Evolutionary conservation across 768 basidiomycete species (phyloP).

Genomic region (Fomitopsis serialis): DNA sequence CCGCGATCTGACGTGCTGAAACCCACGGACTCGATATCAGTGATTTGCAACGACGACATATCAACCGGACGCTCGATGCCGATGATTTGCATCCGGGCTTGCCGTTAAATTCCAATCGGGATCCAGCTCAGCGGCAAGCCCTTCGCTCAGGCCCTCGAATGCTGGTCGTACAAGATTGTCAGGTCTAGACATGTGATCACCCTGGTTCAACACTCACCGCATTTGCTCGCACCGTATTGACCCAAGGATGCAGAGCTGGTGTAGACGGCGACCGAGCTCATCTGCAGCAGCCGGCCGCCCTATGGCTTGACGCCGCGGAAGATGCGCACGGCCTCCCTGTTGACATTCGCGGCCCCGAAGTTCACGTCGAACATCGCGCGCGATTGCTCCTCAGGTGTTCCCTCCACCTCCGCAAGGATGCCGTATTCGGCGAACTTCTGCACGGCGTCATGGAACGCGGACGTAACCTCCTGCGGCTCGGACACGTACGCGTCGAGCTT

Average conservation of each 20-base stretch:
- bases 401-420: slow-evolving; percentile 14
- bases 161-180: slow-evolving; percentile 13
- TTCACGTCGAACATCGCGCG: slow-evolving; percentile 19
- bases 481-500: slow-evolving; percentile 16
- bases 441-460: slow-evolving; percentile 19
- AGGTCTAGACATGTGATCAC: no score
- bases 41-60: slow-evolving; percentile 8
- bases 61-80: background rate
- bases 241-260: slow-evolving; percentile 6
- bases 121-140: slow-evolving; percentile 25
- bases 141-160: slow-evolving; percentile 23
- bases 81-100: background rate
- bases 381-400: slow-evolving; percentile 13
- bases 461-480: slow-evolving; percentile 3
- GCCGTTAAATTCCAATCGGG: slow-evolving; percentile 30
- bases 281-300: slow-evolving; percentile 32
- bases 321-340: slow-evolving; percentile 24
- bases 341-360: slow-evolving; percentile 24
- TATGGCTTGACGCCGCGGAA: slow-evolving; percentile 25
- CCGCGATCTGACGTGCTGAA: slow-evolving; percentile 4
- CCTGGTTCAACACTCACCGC: slow-evolving; percentile 9
- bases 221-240: slow-evolving; percentile 19
- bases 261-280: slow-evolving; percentile 26
- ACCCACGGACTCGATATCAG: slow-evolving; percentile 12
- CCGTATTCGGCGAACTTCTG: slow-evolving; percentile 19